Evolutionary conservation across 768 basidiomycete genomes (phyloP), one percentile per base, ranked within the genome.

Genomic region (Auriscalpium orientale): DNA sequence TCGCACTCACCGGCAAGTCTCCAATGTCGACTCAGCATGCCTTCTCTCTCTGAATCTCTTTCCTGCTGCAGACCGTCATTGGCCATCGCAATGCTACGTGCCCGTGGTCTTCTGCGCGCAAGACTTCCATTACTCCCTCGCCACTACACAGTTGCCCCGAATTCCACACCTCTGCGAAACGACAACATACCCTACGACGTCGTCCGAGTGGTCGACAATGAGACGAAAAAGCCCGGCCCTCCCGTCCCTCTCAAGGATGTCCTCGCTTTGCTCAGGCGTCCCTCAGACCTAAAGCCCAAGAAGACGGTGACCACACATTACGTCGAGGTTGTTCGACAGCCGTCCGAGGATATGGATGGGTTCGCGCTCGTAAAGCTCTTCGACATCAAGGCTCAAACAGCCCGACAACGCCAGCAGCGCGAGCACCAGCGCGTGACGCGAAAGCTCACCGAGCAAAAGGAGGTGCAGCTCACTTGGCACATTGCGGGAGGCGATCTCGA

Each of bases 391-490:
- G 59, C 46, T 15, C 49, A 46, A 15, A 50, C 51, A 33, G 51
- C 53, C n/a, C 51, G 54, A 47, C 58, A 56, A 56, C 56, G 44
- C 35, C n/a, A 46, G 0, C 49, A 50, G 20, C 61, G 61, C 35
- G 16, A 49, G 21, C 51, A 55, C 50, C 53, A 44, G 3, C 49
- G 28, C 10, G 59, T 35, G 13, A 53, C 56, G 20, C 56, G 55
- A 11, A 61, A 37, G 51, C 53, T 55, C 34, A 57, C 51, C 57
- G 63, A 66, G 51, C 53, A 60, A 46, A 72, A 73, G 62, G 68
- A 73, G 56, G 62, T 75, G 15, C 73, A 73, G 54, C 53, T 74
- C 46, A 68, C 74, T 3, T 75, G 72, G 72, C 64, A 62, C 20
- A 65, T 70, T 20, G 66, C 63, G 20, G n/a, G 56, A 15, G 65